These are phyloP conservation scores for Isatis lusitanica DNA, from an alignment of 441 rosid species.

Conservation along the genomic window DNA sequence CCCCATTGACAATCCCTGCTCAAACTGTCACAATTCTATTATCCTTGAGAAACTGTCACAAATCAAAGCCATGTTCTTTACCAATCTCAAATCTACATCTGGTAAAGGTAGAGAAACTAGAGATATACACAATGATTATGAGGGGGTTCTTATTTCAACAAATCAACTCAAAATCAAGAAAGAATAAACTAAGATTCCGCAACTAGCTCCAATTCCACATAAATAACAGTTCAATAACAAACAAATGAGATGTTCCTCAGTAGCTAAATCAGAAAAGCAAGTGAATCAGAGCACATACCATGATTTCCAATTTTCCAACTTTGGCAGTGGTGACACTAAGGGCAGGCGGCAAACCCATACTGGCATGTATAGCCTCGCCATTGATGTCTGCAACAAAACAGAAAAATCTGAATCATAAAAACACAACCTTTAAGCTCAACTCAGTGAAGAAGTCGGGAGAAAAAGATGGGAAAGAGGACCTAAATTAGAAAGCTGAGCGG, in stretches of 20 bases:
- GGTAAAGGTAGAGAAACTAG: neutral
- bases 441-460: neutral
- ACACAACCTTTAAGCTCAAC: neutral
- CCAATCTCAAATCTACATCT: neutral
- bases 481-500: constrained; percentile 84
- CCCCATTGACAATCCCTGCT: neutral
- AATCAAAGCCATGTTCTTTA: neutral
- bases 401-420: neutral
- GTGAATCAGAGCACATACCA: constrained; percentile 47
- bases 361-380: constrained; percentile 96
- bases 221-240: neutral
- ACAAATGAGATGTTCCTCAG: neutral
- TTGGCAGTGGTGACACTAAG: constrained; percentile 83
- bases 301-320: constrained; percentile 85
- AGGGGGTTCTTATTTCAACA: neutral
- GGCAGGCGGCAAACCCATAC: constrained; percentile 98
- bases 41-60: neutral
- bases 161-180: neutral
- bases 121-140: neutral
- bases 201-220: too few species aligned
- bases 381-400: constrained; percentile 63
- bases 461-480: constrained; percentile 39
- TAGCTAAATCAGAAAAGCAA: neutral
- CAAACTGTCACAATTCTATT: neutral
- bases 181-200: neutral